phyloP scores from a whole-genome alignment of 371 early-diverging fungal species.

The Mortierella sp. region DNA sequence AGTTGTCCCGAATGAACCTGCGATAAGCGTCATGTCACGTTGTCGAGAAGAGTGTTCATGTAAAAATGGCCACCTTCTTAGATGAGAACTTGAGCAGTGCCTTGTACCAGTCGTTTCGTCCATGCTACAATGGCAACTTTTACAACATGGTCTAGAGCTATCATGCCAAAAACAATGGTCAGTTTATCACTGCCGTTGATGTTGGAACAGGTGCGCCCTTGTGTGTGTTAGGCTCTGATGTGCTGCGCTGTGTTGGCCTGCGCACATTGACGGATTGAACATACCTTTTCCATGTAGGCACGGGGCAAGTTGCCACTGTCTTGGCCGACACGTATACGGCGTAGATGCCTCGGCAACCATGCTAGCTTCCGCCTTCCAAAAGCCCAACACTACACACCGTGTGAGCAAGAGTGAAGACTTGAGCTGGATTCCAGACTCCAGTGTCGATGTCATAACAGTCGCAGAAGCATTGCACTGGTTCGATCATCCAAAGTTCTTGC shows the following conservation, averaged over 20 bases:
- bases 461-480: conserved; percentile 79
- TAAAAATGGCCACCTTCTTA: conserved; percentile 57
- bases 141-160: conserved; percentile 55
- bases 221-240: too few relatives aligned
- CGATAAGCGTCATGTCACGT: background rate
- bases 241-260: too few relatives aligned
- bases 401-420: conserved; percentile 61
- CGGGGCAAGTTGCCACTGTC: conserved; percentile 63
- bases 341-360: conserved; percentile 62
- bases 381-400: conserved; percentile 62
- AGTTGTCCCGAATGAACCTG: background rate
- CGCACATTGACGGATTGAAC: too few relatives aligned
- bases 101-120: conserved; percentile 56
- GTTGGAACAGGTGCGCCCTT: conserved; percentile 58
- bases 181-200: conserved; percentile 56
- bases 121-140: conserved; percentile 54
- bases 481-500: conserved; percentile 62
- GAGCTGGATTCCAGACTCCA: conserved; percentile 30
- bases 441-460: conserved; percentile 67
- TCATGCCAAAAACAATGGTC: too few relatives aligned
- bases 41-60: background rate
- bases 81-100: conserved; percentile 53
- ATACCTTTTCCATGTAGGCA: conserved; percentile 25
- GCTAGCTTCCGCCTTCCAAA: conserved; percentile 56
- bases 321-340: conserved; percentile 62